Evolutionary conservation across 768 basidiomycete species (phyloP).

Genomic region (Pholiota conissans): DNA sequence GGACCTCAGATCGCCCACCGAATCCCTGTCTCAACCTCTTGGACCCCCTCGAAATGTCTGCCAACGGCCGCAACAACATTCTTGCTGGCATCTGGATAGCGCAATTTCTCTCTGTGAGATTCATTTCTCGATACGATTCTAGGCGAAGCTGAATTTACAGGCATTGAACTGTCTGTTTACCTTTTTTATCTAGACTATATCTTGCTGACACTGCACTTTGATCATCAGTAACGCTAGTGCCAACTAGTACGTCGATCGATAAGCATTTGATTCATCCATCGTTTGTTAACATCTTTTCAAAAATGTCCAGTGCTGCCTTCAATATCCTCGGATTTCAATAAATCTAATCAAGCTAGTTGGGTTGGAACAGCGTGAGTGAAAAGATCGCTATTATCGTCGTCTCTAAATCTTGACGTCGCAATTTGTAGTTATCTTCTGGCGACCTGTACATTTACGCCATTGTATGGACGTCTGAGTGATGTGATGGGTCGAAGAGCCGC

Average conservation of each 20-base stretch:
- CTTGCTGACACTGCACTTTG: neutral
- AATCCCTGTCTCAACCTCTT: constrained; percentile 18
- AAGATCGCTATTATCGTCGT: neutral
- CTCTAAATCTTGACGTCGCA: neutral
- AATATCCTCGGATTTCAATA: constrained; percentile 76
- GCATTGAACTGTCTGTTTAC: constrained; percentile 32
- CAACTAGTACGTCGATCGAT: constrained; percentile 53
- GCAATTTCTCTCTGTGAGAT: constrained; percentile 69
- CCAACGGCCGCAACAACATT: constrained; percentile 58
- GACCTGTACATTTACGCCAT: constrained; percentile 79
- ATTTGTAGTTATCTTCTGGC: constrained; percentile 66
- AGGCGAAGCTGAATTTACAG: constrained; percentile 16
- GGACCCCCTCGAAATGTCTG: constrained; percentile 69
- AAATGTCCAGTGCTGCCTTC: constrained; percentile 67
- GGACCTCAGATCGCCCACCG: constrained; percentile 13
- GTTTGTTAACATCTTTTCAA: neutral
- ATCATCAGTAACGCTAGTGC: constrained; percentile 64
- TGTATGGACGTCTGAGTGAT: constrained; percentile 81
- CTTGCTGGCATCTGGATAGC: constrained; percentile 74
- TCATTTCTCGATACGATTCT: neutral
- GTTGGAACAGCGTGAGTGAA: constrained; percentile 68
- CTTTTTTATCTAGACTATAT: neutral
- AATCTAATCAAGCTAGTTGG: constrained; percentile 80
- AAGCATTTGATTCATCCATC: neutral
- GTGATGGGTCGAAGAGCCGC: constrained; percentile 73